These are phyloP conservation scores for Talaromyces atroroseus DNA, from an alignment of 2,329 filamentous ascomycete species.

Conservation along the genomic window DNA sequence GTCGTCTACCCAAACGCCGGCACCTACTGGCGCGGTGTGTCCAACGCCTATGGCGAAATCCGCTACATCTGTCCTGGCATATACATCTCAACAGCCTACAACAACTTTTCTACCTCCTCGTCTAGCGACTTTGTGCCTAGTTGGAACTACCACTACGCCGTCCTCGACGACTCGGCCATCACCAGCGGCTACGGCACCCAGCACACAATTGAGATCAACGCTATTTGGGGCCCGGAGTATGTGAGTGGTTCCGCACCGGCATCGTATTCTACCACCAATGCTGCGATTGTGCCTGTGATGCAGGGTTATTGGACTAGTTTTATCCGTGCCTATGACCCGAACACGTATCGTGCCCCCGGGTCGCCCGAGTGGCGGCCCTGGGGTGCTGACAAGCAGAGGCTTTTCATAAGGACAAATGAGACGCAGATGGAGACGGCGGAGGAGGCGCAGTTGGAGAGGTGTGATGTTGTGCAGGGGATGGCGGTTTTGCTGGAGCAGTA, in stretches of 20 bases:
- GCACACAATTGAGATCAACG: conserved; percentile 61
- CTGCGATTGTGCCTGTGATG: conserved; percentile 53
- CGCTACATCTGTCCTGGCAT: conserved; percentile 61
- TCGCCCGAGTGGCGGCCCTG: conserved; percentile 51
- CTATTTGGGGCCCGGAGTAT: conserved; percentile 62
- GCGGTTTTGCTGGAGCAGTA: conserved; percentile 9
- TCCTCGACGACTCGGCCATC: conserved; percentile 53
- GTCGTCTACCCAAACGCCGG: conserved; percentile 44
- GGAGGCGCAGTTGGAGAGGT: conserved; percentile 24
- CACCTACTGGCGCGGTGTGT: conserved; percentile 54
- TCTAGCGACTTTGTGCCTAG: conserved; percentile 33
- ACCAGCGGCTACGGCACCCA: conserved; percentile 56
- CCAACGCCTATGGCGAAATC: conserved; percentile 59
- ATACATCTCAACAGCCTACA: conserved; percentile 45
- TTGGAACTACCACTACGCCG: conserved; percentile 68
- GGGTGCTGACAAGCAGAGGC: conserved; percentile 27
- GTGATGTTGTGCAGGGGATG: conserved; percentile 10
- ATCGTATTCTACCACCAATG: conserved; percentile 55
- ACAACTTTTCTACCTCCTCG: conserved; percentile 19
- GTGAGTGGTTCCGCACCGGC: conserved; percentile 43
- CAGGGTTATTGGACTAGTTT: conserved; percentile 73
- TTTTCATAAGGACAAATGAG: conserved; percentile 42
- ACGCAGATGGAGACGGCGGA: conserved; percentile 45
- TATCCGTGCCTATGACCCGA: conserved; percentile 61
- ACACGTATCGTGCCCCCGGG: conserved; percentile 44